Percentiles rank a stretch among this genome's conserved stretches.
These are phyloP conservation scores for Salix brachista DNA, from an alignment of 345 rosid species.

Conservation along the genomic window DNA sequence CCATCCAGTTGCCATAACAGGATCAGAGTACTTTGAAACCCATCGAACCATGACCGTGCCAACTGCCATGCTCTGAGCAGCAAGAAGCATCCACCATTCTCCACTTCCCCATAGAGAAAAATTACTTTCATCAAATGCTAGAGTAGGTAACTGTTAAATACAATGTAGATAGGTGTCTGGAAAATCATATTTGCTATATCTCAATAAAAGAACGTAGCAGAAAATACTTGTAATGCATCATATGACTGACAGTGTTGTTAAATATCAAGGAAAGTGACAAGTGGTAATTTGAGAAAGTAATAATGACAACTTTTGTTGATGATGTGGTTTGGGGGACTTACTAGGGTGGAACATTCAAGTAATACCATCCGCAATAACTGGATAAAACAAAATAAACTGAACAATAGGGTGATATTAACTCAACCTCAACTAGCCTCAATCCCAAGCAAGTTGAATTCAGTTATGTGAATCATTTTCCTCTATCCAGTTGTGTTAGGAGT, in stretches of 20 bases:
- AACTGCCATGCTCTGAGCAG: conserved; percentile 96
- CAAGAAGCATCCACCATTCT: conserved; percentile 99
- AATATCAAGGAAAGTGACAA: not conserved
- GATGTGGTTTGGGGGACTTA: not conserved
- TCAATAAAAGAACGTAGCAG: not conserved
- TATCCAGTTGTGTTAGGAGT: not conserved
- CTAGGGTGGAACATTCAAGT: not conserved
- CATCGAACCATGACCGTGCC: conserved; percentile 95
- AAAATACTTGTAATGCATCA: not conserved
- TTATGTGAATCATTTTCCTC: not conserved
- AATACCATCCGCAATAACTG: no score
- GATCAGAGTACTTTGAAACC: conserved; percentile 89
- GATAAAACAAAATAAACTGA: no score
- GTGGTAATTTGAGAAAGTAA: not conserved
- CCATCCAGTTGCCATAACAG: conserved; percentile 98
- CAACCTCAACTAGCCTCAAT: no score
- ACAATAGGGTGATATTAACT: no score
- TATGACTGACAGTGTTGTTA: not conserved
- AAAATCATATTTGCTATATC: not conserved
- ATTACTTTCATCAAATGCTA: conserved; percentile 41
- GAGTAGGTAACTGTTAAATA: conserved; percentile 55
- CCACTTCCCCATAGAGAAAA: conserved; percentile 93
- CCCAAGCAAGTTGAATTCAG: no score
- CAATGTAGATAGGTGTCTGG: not conserved
- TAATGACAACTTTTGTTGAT: not conserved